Percentiles rank a stretch among this genome's conserved stretches.
Conservation (phyloP, 441 rosid genomes). For the Populus hybrid region DNA sequence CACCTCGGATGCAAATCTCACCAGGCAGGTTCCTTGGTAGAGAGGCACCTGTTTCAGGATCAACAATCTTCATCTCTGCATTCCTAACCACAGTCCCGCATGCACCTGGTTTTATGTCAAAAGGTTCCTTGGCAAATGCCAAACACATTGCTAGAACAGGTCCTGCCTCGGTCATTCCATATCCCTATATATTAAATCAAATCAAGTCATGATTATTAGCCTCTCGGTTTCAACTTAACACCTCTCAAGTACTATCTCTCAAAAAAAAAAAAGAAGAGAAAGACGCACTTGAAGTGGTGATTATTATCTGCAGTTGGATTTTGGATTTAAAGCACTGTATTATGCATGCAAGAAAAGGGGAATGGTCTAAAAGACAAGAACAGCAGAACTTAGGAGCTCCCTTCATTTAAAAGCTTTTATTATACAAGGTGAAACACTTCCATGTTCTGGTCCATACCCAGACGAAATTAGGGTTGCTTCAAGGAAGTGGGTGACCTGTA, state of each 20-base stretch:
- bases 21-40: conserved; percentile 61
- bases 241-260: not conserved
- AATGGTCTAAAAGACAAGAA: too few relatives aligned
- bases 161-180: conserved; percentile 97
- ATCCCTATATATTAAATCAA: conserved; percentile 43
- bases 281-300: too few relatives aligned
- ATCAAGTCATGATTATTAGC: not conserved
- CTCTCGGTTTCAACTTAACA: not conserved
- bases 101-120: conserved; percentile 73
- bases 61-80: conserved; percentile 82
- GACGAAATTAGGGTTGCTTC: too few relatives aligned
- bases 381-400: too few relatives aligned
- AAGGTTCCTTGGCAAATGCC: conserved; percentile 73
- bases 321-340: too few relatives aligned
- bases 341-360: too few relatives aligned
- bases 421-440: too few relatives aligned
- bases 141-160: conserved; percentile 74
- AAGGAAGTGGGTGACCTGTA: too few relatives aligned
- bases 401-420: too few relatives aligned
- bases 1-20: conserved; percentile 79
- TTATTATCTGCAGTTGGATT: not conserved
- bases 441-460: too few relatives aligned
- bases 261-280: too few relatives aligned
- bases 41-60: conserved; percentile 65
- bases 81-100: conserved; percentile 90